Evolutionary conservation across 805 yeast genomes (phyloP).

Genomic region (Maudiozyma barnettii): DNA sequence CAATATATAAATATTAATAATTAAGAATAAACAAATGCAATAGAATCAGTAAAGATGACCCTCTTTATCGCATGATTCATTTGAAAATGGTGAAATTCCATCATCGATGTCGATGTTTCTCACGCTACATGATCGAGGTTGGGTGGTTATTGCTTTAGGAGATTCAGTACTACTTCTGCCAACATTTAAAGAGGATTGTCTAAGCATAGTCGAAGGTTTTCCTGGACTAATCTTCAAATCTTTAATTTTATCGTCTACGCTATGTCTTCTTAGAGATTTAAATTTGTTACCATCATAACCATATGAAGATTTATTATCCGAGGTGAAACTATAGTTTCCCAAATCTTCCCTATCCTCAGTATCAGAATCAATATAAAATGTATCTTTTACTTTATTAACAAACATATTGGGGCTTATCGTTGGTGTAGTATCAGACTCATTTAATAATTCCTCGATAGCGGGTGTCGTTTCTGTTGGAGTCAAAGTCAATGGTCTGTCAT

Average conservation of each 20-base stretch:
- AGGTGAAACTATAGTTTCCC: not conserved
- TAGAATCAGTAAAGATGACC: too few species aligned
- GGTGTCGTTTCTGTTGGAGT: not conserved
- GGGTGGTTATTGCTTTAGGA: not conserved
- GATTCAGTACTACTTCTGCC: not conserved
- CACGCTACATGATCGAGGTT: not conserved
- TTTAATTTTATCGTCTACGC: slow-evolving; percentile 6
- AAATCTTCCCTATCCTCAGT: not conserved
- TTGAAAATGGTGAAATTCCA: not conserved
- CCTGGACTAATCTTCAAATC: not conserved
- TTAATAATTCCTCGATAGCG: not conserved
- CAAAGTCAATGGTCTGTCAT: not conserved
- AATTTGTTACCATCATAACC: not conserved
- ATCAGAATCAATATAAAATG: not conserved
- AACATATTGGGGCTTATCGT: not conserved
- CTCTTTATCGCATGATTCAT: not conserved
- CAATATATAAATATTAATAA: too few species aligned
- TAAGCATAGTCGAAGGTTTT: not conserved
- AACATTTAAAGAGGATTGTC: not conserved
- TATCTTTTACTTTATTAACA: not conserved
- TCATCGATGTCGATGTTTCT: slow-evolving; percentile 1
- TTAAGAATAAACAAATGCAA: too few species aligned
- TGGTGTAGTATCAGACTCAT: not conserved
- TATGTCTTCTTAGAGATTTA: slow-evolving; percentile 4
- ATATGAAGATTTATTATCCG: not conserved